Percentiles rank a stretch among this genome's conserved stretches.
These are phyloP conservation scores for Aegilops tauschii DNA, from an alignment of 176 grass and related monocot species.

Conservation along the genomic window DNA sequence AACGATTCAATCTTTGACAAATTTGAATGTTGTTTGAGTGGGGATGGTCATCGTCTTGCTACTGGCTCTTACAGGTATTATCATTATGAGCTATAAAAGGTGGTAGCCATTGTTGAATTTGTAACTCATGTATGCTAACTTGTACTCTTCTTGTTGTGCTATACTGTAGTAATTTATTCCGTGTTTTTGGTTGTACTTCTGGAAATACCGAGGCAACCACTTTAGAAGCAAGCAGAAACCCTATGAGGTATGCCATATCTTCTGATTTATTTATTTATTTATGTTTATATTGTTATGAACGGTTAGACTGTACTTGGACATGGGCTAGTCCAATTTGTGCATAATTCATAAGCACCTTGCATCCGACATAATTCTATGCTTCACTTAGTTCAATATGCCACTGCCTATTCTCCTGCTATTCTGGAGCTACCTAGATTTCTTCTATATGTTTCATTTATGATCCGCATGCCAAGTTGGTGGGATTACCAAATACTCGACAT, in stretches of 20 bases:
- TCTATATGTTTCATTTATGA: background rate
- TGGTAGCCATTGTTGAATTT: constrained; percentile 19
- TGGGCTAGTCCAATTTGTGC: background rate
- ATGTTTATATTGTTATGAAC: background rate
- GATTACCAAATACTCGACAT: constrained; percentile 24
- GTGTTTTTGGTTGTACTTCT: constrained; percentile 64
- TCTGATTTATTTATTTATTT: background rate
- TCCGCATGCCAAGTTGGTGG: constrained; percentile 16
- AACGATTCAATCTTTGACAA: constrained; percentile 93
- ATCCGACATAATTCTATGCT: background rate
- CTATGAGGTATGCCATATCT: constrained; percentile 59
- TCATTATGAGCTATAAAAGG: constrained; percentile 19
- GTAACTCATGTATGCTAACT: constrained; percentile 28
- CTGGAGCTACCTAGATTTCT: background rate
- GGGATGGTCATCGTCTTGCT: constrained; percentile 66
- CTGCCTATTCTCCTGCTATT: background rate
- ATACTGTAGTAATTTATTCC: constrained; percentile 81
- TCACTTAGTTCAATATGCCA: background rate
- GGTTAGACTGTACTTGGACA: constrained; percentile 22
- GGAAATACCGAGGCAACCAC: constrained; percentile 58
- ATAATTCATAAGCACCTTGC: background rate
- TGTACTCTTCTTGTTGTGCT: constrained; percentile 16
- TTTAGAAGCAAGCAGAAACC: constrained; percentile 84
- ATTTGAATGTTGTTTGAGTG: constrained; percentile 82
- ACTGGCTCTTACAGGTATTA: constrained; percentile 91